phyloP scores from a whole-genome alignment of 371 early-diverging fungal genomes.

The Mortierella sp. region DNA sequence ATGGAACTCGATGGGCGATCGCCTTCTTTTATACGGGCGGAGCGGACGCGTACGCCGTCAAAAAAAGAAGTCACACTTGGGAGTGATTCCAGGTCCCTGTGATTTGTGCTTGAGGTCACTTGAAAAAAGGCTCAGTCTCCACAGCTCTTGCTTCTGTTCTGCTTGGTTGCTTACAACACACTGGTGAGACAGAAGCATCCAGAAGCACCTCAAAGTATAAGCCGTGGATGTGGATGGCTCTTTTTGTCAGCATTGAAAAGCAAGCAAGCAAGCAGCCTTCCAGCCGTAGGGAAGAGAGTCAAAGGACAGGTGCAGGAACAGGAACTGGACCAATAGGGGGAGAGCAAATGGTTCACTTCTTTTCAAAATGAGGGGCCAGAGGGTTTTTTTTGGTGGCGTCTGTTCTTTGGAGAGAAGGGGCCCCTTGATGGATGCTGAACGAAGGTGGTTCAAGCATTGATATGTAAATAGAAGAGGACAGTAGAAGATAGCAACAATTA shows the following conservation, averaged over 20 bases:
- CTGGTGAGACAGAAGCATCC: not conserved
- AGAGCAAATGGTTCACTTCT: not conserved
- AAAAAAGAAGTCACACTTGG: conserved; percentile 1
- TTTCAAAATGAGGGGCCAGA: not conserved
- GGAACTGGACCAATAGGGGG: not conserved
- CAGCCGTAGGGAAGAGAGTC: not conserved
- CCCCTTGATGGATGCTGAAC: not conserved
- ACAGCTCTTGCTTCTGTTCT: too few relatives aligned
- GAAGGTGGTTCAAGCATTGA: not conserved
- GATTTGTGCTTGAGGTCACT: not conserved
- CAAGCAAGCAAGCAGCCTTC: not conserved
- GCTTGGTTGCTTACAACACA: too few relatives aligned
- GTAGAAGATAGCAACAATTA: not conserved
- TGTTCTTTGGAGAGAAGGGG: not conserved
- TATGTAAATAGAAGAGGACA: not conserved
- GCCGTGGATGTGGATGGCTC: not conserved
- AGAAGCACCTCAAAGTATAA: not conserved
- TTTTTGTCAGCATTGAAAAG: not conserved
- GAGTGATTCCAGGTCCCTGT: not conserved
- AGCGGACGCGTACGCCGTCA: not conserved
- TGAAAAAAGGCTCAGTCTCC: too few relatives aligned
- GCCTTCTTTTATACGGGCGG: not conserved
- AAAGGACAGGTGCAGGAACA: not conserved
- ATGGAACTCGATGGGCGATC: not conserved
- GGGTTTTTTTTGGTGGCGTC: not conserved